A percentile compares a stretch with the other conserved stretches of the same genome.
Evolutionary conservation across 176 grass and related monocot genomes (phyloP).

Genomic region (Cymbopogon citratus): DNA sequence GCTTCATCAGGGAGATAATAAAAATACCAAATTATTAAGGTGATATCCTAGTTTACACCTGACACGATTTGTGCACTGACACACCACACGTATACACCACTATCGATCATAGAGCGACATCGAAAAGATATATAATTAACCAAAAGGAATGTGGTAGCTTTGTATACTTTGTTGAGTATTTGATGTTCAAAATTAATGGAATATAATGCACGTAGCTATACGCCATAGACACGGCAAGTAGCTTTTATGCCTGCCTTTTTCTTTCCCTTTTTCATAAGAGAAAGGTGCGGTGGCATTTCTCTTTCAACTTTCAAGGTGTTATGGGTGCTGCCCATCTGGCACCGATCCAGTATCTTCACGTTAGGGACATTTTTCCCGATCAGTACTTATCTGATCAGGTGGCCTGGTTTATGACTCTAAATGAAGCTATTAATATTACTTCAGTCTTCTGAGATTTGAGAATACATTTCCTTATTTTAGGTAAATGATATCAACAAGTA

Average conservation of each 20-base stretch:
- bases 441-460: background rate
- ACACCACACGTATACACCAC: background rate
- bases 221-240: background rate
- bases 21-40: background rate
- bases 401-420: background rate
- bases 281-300: background rate
- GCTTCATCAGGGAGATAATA: background rate
- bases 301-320: background rate
- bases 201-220: background rate
- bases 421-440: background rate
- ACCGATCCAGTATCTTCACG: background rate
- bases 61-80: background rate
- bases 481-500: background rate
- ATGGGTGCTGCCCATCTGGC: too few relatives aligned
- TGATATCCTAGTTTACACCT: background rate
- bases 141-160: background rate
- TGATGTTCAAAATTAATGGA: background rate
- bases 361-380: background rate
- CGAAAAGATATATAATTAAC: background rate
- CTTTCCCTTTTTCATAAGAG: background rate
- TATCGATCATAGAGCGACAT: background rate
- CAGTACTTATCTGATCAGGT: background rate
- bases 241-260: background rate
- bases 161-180: background rate
- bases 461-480: background rate